Evolutionary conservation across 352 stramenopile genomes (phyloP), one percentile per base, ranked within the genome.

Genomic region (Phytophthora multivora): DNA sequence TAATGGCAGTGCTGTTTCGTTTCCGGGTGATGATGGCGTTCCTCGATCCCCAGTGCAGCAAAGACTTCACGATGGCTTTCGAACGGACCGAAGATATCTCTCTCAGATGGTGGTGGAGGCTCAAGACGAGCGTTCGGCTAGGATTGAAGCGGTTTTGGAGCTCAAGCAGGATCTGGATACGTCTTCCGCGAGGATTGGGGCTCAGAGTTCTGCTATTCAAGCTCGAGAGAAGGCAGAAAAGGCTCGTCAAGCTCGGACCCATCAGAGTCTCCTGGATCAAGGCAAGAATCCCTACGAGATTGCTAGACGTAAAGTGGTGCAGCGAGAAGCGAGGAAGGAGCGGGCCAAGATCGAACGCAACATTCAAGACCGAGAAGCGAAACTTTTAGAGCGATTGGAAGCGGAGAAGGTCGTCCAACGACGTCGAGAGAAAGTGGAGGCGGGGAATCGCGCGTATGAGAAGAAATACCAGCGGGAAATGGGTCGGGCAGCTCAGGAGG

Each of bases 251-350:
- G 71, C 65, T 23, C 45, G 60, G 1, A 57, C 67, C 13, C 88
- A 88, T 41, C 69, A 88, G 25, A 66, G 75, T 45, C 63, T 92
- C 4, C 36, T 95, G 38, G 67, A 73, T 21, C 82, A 91, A 26
- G 86, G 86, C 5, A 77, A 86, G 43, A 95, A 95, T 57, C 84
- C 88, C 16, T 90, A 95, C 57, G 83, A 94, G 41, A 80, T 90
- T 3, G 64, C 80, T 2, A 84, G 88, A 28, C 63, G 57, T 2
- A 68, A 76, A 19, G 64, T 77, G 5, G 79, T 90, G 10, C 63
- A 76, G 11, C 64, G 71, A 40, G 48, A 57, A 31, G 69, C 82
- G 0, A 36, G 59, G 2, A 63, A 60, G 1, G 71, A 91, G 33
- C 78, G 79, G 0, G 41, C 51, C 6, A 47, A 61, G 10, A 73